These are phyloP conservation scores for Candida smagusa DNA, from an alignment of 1,139 yeast genomes.

Conservation along the genomic window DNA sequence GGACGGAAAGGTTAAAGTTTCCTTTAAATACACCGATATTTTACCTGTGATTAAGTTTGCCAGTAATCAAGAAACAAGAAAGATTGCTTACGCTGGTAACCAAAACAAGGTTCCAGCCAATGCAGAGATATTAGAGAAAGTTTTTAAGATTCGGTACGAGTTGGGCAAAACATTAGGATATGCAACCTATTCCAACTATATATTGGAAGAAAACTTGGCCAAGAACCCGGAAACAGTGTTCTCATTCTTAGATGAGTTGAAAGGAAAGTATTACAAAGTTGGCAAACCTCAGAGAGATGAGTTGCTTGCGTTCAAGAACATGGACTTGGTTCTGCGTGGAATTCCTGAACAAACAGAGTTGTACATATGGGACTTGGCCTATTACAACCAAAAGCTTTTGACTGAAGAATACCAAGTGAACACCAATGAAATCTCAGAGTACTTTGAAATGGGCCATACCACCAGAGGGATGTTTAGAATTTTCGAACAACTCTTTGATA, in stretches of 20 bases:
- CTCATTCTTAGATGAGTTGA: constrained; percentile 60
- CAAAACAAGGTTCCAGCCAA: constrained; percentile 65
- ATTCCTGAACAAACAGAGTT: constrained; percentile 41
- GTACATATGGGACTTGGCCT: constrained; percentile 74
- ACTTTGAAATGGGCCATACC: constrained; percentile 70
- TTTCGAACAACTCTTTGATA: constrained; percentile 56
- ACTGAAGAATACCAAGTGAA: constrained; percentile 72
- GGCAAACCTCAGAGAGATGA: constrained; percentile 53
- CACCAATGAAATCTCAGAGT: constrained; percentile 67
- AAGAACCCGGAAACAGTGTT: constrained; percentile 58
- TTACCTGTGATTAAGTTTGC: constrained; percentile 77
- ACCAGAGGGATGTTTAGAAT: constrained; percentile 64
- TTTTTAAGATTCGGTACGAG: constrained; percentile 58
- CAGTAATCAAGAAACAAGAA: constrained; percentile 59
- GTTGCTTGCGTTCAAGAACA: constrained; percentile 51
- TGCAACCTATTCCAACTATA: constrained; percentile 61
- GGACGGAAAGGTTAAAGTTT: constrained; percentile 54
- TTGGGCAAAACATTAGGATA: constrained; percentile 66
- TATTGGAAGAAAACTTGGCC: constrained; percentile 79
- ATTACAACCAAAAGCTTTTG: constrained; percentile 59
- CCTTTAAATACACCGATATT: constrained; percentile 78
- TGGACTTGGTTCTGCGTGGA: constrained; percentile 46
- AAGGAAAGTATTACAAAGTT: constrained; percentile 51
- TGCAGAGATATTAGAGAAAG: constrained; percentile 54
- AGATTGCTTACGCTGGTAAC: constrained; percentile 59